Base-by-base conservation (phyloP, 2,329 filamentous ascomycete species). In the Phymatotrichopsis omnivora region DNA sequence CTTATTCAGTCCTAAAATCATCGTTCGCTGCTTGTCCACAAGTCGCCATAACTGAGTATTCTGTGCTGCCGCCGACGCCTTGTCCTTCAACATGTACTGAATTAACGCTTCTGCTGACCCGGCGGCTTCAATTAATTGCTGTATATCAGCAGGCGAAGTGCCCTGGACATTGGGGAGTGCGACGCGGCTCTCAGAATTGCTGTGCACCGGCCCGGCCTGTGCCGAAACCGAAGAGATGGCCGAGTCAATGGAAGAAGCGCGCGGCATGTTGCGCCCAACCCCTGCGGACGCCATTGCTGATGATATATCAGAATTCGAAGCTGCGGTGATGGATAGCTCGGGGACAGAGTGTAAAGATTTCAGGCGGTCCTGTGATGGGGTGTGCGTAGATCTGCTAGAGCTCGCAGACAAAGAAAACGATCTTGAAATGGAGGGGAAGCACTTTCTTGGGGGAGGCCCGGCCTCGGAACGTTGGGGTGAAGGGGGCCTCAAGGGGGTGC, bases 21-120 rank as follows among this genome's bases (percentile, higher is more conserved):
- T 87, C 12, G 85, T 78, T 52, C 89, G 75, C 64, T 98, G 91
- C 67, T 98, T 96, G 63, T 96, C 89, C 38, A 98, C 86, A 35
- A 98, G 68, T 39, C 86, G 80, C 91, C 91, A 98, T 58, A 98
- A 67, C 62, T 98, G 89, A 14, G 80, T 72, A 61, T 96, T 96
- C 61, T 96, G 91, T 56, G 85, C 81, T 4, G 84, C 76, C 43
- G 86, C 82, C 37, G 85, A 82, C 53, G 89, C 78, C 63, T 95
- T 96, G 61, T 98, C 91, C 61, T 84, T 93, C 53, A 95, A 67
- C 38, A 98, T 68, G 58, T 91, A 85, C 56, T 85, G 76, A 49
- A 98, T 85, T 4, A 93, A 82, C 5, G 83, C 84, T 62, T 98
- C 89, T 12, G 87, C 74, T 41, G 85, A 93, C 39, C 89, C 91